Evolutionary conservation across 2,329 filamentous ascomycete genomes (phyloP).

Genomic region (Ophiostoma triangulosporum): DNA sequence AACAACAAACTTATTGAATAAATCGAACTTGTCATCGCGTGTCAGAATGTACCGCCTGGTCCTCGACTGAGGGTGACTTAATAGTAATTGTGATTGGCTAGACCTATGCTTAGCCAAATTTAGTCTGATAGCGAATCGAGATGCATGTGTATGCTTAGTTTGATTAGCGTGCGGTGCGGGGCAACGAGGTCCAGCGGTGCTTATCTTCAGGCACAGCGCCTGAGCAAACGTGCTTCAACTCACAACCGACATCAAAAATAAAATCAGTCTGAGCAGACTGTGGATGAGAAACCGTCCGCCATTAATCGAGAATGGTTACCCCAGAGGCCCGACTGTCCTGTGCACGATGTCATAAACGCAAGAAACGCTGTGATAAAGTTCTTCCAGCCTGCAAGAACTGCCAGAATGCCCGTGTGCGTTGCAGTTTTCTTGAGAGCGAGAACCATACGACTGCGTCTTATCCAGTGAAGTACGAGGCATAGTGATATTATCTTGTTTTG

Average conservation of each 20-base stretch:
- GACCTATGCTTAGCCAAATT: too few relatives aligned
- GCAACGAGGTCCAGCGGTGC: too few relatives aligned
- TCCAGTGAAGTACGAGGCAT: constrained; percentile 24
- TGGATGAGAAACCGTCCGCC: not conserved
- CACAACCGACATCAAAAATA: not conserved
- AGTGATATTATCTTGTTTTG: not conserved
- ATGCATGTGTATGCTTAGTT: too few relatives aligned
- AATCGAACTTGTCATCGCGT: too few relatives aligned
- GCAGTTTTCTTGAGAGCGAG: constrained; percentile 28
- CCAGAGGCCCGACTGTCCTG: constrained; percentile 11
- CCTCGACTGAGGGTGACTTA: too few relatives aligned
- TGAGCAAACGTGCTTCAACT: not conserved
- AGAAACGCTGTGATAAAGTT: constrained; percentile 28
- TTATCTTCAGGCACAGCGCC: not conserved
- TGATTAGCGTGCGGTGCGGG: too few relatives aligned
- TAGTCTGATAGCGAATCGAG: too few relatives aligned
- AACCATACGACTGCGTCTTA: constrained; percentile 24
- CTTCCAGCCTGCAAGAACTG: constrained; percentile 28
- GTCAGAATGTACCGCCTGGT: too few relatives aligned
- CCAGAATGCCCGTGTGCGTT: constrained; percentile 22
- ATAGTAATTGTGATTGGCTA: too few relatives aligned
- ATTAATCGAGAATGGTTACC: not conserved
- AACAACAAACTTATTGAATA: too few relatives aligned
- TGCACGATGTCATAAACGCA: constrained; percentile 25
- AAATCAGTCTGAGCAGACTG: not conserved